Percentiles rank a stretch among this genome's conserved stretches.
Conservation (phyloP, 2,329 filamentous ascomycete species). For the Fusarium sp. region DNA sequence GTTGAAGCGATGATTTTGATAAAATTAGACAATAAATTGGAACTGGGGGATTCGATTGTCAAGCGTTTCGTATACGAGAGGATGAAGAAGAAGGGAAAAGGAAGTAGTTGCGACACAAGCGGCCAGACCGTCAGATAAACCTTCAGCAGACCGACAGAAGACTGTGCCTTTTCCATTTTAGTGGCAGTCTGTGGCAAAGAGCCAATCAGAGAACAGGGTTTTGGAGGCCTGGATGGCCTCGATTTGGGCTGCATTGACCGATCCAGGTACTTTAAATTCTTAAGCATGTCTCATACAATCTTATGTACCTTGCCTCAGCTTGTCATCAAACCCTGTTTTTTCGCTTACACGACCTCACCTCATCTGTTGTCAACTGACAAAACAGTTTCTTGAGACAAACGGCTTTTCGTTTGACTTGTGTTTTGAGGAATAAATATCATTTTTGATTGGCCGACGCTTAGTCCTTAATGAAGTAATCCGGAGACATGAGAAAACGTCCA, state of each 20-base stretch:
- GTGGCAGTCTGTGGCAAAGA: not conserved
- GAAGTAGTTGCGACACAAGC: constrained; percentile 1
- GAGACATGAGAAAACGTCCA: accelerated
- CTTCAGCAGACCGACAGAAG: not conserved
- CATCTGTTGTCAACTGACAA: not conserved
- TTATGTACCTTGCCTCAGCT: not conserved
- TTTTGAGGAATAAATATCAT: not conserved
- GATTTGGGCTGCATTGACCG: not conserved
- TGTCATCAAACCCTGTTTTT: not conserved
- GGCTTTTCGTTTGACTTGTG: not conserved
- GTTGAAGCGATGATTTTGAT: not conserved
- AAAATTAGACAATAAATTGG: not conserved
- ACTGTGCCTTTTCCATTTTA: constrained; percentile 33
- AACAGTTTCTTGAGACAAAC: not conserved
- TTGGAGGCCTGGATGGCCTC: constrained; percentile 16
- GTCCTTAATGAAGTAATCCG: accelerated
- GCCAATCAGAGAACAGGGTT: constrained; percentile 39
- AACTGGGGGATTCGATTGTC: not conserved
- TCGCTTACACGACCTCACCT: not conserved
- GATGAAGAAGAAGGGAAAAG: not conserved
- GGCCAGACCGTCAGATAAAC: constrained; percentile 36
- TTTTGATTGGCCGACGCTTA: accelerated
- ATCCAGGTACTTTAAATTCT: accelerated
- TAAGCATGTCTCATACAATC: accelerated
- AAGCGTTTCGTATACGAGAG: constrained; percentile 7